A percentile compares a stretch with the other conserved stretches of the same genome.
These are phyloP conservation scores for Ricinus communis DNA, from an alignment of 345 rosid species.

Conservation along the genomic window DNA sequence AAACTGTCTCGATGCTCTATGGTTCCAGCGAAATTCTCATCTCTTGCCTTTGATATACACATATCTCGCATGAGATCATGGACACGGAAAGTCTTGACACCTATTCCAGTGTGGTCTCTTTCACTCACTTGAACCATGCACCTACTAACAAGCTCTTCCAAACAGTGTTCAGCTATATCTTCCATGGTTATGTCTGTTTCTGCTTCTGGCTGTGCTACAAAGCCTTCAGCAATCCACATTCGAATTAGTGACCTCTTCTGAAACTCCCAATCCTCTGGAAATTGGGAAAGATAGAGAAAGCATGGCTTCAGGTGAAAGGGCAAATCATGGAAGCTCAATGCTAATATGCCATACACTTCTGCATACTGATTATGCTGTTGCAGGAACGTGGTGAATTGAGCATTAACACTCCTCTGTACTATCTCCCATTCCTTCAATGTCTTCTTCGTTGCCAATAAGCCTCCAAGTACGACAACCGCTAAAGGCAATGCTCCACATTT, in stretches of 20 bases:
- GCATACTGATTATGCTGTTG: neutral
- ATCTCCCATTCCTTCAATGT: neutral
- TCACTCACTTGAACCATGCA: conserved; percentile 9
- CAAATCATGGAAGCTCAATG: conserved; percentile 3
- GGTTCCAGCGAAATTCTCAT: neutral
- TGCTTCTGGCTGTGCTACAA: neutral
- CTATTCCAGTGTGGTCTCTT: neutral
- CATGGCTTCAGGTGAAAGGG: conserved; percentile 12
- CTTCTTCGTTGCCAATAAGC: conserved; percentile 5
- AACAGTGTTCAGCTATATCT: conserved; percentile 3
- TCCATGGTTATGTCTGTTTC: neutral
- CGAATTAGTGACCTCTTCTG: neutral
- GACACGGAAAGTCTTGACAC: neutral
- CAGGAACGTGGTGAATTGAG: neutral
- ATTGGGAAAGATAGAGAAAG: conserved; percentile 13
- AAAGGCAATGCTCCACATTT: conserved; percentile 25
- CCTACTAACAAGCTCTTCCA: conserved; percentile 9
- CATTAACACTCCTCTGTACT: neutral
- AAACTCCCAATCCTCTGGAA: conserved; percentile 6
- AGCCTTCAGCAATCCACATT: conserved; percentile 23
- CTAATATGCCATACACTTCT: conserved; percentile 10
- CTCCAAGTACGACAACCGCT: conserved; percentile 20
- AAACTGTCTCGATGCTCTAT: neutral
- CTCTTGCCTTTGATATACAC: conserved; percentile 9
- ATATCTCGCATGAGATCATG: conserved; percentile 14